Evolutionary conservation across 2,329 filamentous ascomycete genomes (phyloP), one percentile per base, ranked within the genome.

Genomic region (Aureobasidium zeae): DNA sequence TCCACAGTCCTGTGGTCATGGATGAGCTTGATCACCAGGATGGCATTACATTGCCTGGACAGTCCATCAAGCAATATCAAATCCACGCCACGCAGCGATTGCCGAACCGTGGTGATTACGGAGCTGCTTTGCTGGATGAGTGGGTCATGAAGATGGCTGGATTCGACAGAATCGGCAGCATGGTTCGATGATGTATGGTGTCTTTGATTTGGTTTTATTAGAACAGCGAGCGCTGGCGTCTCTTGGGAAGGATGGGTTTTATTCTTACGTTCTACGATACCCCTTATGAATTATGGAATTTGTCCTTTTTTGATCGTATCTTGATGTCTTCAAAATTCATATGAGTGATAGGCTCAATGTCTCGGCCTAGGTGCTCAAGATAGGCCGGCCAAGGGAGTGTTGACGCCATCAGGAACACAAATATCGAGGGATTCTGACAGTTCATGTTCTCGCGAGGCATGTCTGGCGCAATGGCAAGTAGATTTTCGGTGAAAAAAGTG

Each of bases 1-100:
- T 88, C 4, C 83, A 88, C 62, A 85, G 77, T 50, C 82, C 82
- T 0, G 80, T 87, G 0, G 66, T 85, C 0, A 65, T 87, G 5
- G 66, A 81, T 39, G 83, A 88, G 66, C 83, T 88, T 54, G 83
- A 88, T 53, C 81, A 86, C 55, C 83, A 88, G 59, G 83, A 78
- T 0, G 83, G 83, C 0, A 83, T 87, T 0, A 43, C 21, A 29
- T 20, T 87, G 86, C 53, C 59, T 87, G 55, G 77, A 71, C 1
- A 88, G 87, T 55, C 67, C 68, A 36, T 72, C 82, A 60, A 83
- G 83, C 0, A 78, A 77, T 88, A 84, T 53, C 83, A 87, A 53
- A 81, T 85, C 24, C 83, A 88, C 57, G 87, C 83, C 0, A 63
- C 85, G 39, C 63, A 84, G 50, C 63, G 83, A 22, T 78, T 76